Evolutionary conservation across 352 stramenopile genomes (phyloP).

Genomic region (Peronosclerospora sorghi): DNA sequence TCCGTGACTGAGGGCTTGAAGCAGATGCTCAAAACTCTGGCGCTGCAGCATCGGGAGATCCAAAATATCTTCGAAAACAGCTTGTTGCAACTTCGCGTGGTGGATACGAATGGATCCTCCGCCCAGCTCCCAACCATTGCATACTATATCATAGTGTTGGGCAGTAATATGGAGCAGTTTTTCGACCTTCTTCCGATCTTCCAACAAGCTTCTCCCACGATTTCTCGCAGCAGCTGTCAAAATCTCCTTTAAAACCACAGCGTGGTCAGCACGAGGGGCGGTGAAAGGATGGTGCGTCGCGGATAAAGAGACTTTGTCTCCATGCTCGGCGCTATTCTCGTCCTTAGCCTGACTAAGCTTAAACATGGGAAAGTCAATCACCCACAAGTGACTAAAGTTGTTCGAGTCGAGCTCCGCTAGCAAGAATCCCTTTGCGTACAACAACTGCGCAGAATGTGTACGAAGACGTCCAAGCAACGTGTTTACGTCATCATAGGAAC

Average conservation of each 20-base stretch:
- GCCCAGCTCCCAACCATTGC: conserved; percentile 82
- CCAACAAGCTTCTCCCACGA: conserved; percentile 27
- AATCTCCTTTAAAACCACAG: conserved; percentile 34
- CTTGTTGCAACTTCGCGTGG: conserved; percentile 53
- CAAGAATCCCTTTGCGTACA: conserved; percentile 49
- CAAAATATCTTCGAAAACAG: conserved; percentile 69
- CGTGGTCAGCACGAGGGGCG: conserved; percentile 39
- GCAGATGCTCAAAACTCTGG: conserved; percentile 75
- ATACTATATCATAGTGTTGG: conserved; percentile 84
- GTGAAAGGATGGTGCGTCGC: conserved; percentile 85
- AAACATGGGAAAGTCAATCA: conserved; percentile 85
- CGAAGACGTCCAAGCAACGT: conserved; percentile 55
- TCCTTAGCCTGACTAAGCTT: conserved; percentile 53
- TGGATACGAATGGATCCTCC: conserved; percentile 84
- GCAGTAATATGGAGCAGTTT: conserved; percentile 51
- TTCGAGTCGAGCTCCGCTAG: conserved; percentile 47
- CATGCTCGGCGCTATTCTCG: conserved; percentile 15
- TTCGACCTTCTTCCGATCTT: conserved; percentile 38
- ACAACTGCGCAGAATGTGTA: conserved; percentile 44
- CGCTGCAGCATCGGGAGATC: conserved; percentile 51
- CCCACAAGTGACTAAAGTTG: conserved; percentile 77
- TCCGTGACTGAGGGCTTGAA: conserved; percentile 67
- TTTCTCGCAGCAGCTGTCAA: conserved; percentile 12
- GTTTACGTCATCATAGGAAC: conserved; percentile 45
- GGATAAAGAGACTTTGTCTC: conserved; percentile 35